These are phyloP conservation scores for Paraconiothyrium brasiliense DNA, from an alignment of 2,329 filamentous ascomycete genomes.

Conservation along the genomic window DNA sequence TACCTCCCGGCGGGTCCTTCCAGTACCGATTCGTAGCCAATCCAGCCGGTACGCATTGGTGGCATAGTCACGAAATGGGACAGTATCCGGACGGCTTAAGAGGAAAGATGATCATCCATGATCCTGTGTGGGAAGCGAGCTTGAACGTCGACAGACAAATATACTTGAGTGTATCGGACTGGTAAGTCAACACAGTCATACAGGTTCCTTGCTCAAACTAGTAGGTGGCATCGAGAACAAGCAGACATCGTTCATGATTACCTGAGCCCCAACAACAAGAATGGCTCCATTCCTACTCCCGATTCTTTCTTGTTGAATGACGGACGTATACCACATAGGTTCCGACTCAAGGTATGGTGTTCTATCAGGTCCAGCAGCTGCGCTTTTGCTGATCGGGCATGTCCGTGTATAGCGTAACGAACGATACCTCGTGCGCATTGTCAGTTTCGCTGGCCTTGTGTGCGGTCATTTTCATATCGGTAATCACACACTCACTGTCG, in stretches of 20 bases:
- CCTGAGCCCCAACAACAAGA: slow-evolving; percentile 54
- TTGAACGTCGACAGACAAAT: slow-evolving; percentile 65
- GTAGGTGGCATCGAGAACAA: slow-evolving; percentile 68
- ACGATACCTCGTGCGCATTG: slow-evolving; percentile 75
- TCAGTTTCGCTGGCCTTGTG: slow-evolving; percentile 75
- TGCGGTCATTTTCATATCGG: slow-evolving; percentile 52
- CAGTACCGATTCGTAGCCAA: slow-evolving; percentile 72
- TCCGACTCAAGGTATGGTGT: slow-evolving; percentile 44
- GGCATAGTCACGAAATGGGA: slow-evolving; percentile 69
- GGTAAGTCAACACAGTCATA: slow-evolving; percentile 59
- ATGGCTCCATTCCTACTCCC: slow-evolving; percentile 71
- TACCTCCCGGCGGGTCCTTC: slow-evolving; percentile 69
- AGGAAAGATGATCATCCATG: slow-evolving; percentile 72
- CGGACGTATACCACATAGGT: slow-evolving; percentile 63
- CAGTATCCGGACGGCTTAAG: slow-evolving; percentile 74
- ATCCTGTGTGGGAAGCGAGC: slow-evolving; percentile 60
- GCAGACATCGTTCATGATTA: slow-evolving; percentile 58
- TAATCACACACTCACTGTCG: slow-evolving; percentile 19
- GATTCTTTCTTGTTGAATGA: slow-evolving; percentile 77
- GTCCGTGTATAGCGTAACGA: slow-evolving; percentile 64
- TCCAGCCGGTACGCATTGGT: slow-evolving; percentile 66
- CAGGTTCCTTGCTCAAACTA: background rate
- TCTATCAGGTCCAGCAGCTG: background rate
- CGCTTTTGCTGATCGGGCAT: background rate
- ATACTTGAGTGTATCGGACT: slow-evolving; percentile 72